These are phyloP conservation scores for Fraxinus albicans DNA, from an alignment of 305 asterid species.

Conservation along the genomic window DNA sequence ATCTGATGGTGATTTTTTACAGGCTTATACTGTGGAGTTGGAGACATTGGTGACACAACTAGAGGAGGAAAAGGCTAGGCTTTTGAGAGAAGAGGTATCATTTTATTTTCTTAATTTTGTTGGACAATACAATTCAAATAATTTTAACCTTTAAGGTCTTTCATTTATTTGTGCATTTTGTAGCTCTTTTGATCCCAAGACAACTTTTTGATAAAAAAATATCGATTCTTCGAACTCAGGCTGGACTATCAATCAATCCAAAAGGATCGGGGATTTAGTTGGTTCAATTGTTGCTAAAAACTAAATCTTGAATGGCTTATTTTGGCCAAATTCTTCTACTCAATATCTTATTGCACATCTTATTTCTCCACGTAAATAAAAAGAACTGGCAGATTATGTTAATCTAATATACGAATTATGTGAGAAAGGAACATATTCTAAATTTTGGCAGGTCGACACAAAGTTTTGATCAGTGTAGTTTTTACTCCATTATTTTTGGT, in stretches of 20 bases:
- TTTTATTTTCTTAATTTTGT: not conserved
- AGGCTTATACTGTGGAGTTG: conserved; percentile 96
- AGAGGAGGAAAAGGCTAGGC: conserved; percentile 82
- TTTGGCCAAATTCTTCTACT: not conserved
- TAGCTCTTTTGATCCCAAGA: not conserved
- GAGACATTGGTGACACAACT: conserved; percentile 76
- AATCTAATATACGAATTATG: not conserved
- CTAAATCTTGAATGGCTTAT: not conserved
- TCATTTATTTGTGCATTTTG: not conserved
- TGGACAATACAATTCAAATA: not conserved
- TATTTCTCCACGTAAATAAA: not conserved
- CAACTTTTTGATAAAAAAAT: not conserved
- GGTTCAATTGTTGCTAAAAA: not conserved
- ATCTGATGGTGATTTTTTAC: not conserved
- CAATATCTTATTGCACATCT: not conserved
- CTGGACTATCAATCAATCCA: not conserved
- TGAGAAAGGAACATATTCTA: not conserved
- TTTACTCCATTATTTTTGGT: not conserved
- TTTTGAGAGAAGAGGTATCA: conserved; percentile 66
- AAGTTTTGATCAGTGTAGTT: not conserved
- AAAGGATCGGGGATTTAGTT: not conserved
- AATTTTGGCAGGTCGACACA: not conserved
- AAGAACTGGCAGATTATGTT: not conserved
- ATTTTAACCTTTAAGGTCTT: not conserved
- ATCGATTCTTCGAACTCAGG: not conserved